These are phyloP conservation scores for Alternaria ethzedia DNA, from an alignment of 2,329 filamentous ascomycete genomes.

Conservation along the genomic window DNA sequence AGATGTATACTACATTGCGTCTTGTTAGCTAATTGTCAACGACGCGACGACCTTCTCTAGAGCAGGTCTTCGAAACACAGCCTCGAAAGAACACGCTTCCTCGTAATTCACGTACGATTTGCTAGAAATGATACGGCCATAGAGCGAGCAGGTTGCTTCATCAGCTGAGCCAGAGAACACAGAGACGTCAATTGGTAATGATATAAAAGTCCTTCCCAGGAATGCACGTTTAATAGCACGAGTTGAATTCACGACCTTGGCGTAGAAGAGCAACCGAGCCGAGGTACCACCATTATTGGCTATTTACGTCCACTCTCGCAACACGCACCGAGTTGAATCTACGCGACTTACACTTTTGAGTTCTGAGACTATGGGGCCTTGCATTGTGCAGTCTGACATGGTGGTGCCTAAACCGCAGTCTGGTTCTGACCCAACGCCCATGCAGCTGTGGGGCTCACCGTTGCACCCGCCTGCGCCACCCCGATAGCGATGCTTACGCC, in stretches of 20 bases:
- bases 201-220: neutral
- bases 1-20: neutral
- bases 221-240: neutral
- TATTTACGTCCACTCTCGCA: neutral
- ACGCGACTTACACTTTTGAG: neutral
- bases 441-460: constrained; percentile 16
- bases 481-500: constrained; percentile 31
- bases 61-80: neutral
- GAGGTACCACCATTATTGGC: constrained; percentile 8
- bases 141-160: neutral
- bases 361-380: neutral
- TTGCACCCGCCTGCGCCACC: constrained; percentile 28
- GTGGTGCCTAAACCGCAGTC: neutral
- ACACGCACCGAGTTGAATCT: neutral
- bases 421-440: constrained; percentile 12
- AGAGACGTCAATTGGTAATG: neutral
- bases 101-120: neutral
- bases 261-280: constrained; percentile 7
- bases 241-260: constrained; percentile 1
- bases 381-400: neutral
- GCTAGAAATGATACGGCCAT: neutral
- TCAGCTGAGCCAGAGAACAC: neutral
- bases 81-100: neutral
- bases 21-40: neutral
- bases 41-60: neutral